Conservation (phyloP, 768 basidiomycete genomes). For the Coprinopsis sp. region DNA sequence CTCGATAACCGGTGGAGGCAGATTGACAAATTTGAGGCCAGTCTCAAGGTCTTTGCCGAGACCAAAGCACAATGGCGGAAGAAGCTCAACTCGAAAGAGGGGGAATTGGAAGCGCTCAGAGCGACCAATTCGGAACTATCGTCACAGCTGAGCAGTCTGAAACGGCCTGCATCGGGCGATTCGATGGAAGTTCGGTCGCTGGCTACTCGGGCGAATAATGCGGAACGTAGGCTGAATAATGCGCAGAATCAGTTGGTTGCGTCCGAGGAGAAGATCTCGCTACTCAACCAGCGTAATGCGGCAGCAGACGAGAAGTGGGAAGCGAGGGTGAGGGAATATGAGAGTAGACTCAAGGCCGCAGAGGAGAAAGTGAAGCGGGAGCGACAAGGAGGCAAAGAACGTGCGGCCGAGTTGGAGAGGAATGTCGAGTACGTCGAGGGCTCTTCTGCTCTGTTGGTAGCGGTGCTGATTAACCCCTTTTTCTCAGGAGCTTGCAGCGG, state of each 20-base stretch:
- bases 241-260: constrained; percentile 79
- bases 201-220: constrained; percentile 69
- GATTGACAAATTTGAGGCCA: constrained; percentile 87
- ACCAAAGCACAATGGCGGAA: constrained; percentile 80
- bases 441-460: background rate
- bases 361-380: constrained; percentile 93
- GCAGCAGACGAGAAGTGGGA: constrained; percentile 89
- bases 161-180: constrained; percentile 55
- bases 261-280: constrained; percentile 80
- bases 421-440: constrained; percentile 50
- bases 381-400: constrained; percentile 90
- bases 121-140: constrained; percentile 69
- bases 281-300: constrained; percentile 65
- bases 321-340: constrained; percentile 90
- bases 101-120: constrained; percentile 88
- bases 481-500: constrained; percentile 61
- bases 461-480: constrained; percentile 6
- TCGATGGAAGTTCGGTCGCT: constrained; percentile 69
- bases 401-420: constrained; percentile 65
- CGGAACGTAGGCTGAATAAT: constrained; percentile 83
- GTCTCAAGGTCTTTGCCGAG: constrained; percentile 77
- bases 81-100: constrained; percentile 77
- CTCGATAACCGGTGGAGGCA: constrained; percentile 87
- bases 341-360: constrained; percentile 70
- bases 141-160: constrained; percentile 58